Conservation (phyloP, 805 yeast species). For the Hanseniaspora valbyensis region DNA sequence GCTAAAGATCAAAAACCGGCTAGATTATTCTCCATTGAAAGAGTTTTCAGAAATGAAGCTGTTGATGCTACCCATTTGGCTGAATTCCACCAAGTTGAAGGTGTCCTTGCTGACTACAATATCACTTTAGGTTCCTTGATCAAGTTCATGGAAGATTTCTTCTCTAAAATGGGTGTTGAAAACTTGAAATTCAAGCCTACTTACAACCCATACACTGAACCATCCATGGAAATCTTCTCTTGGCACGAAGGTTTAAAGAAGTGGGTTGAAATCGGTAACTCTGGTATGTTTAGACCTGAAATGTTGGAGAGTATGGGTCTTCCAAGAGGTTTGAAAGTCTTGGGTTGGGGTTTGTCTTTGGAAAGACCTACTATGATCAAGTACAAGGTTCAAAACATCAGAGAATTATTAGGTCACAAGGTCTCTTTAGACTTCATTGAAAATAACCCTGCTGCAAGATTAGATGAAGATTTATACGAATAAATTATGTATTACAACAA, state of each 20-base stretch:
- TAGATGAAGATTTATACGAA: constrained; percentile 60
- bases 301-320: constrained; percentile 98
- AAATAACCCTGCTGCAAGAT: constrained; percentile 92
- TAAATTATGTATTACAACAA: constrained; percentile 15
- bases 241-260: constrained; percentile 88
- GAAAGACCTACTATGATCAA: constrained; percentile 99
- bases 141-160: constrained; percentile 96
- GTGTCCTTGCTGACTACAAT: constrained; percentile 94
- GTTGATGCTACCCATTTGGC: constrained; percentile 99
- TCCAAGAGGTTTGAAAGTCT: constrained; percentile 83
- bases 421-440: constrained; percentile 90
- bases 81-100: constrained; percentile 98
- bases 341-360: constrained; percentile 94
- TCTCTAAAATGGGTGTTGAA: constrained; percentile 92
- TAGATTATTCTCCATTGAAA: constrained; percentile 88
- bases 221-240: constrained; percentile 93
- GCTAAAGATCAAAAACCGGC: constrained; percentile 84
- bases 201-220: constrained; percentile 98
- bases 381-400: constrained; percentile 86
- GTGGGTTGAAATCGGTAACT: constrained; percentile 99
- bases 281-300: constrained; percentile 99
- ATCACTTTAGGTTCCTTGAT: constrained; percentile 91
- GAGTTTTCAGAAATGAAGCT: constrained; percentile 98
- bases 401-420: constrained; percentile 95
- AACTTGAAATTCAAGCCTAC: constrained; percentile 96